These are phyloP conservation scores for Ephemerocybe angulata DNA, from an alignment of 768 basidiomycete species.

Conservation along the genomic window DNA sequence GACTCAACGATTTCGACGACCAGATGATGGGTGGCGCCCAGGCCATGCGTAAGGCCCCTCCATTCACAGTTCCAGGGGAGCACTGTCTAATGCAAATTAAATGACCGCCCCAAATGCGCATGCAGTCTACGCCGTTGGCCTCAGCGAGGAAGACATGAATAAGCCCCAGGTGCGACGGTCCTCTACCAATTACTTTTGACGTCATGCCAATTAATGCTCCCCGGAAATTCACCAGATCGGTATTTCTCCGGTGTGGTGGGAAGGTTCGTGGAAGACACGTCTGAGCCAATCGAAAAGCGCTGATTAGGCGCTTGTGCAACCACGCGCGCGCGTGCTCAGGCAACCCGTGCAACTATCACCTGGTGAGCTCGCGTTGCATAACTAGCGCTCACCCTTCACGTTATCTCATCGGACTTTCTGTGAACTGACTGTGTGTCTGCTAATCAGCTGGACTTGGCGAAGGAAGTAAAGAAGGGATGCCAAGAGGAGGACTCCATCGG, in stretches of 20 bases:
- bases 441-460: conserved; percentile 71
- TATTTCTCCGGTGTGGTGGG: conserved; percentile 90
- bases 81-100: background rate
- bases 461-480: conserved; percentile 80
- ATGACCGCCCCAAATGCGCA: background rate
- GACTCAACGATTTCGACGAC: background rate
- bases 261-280: conserved; percentile 48
- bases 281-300: background rate
- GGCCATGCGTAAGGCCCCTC: conserved; percentile 67
- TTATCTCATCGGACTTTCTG: too few relatives aligned
- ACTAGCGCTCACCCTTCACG: too few relatives aligned
- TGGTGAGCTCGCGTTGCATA: conserved; percentile 56
- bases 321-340: conserved; percentile 38
- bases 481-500: conserved; percentile 78
- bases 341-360: conserved; percentile 83
- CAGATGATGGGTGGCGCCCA: conserved; percentile 69
- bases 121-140: conserved; percentile 75
- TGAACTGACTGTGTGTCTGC: background rate
- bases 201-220: conserved; percentile 10
- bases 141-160: conserved; percentile 76
- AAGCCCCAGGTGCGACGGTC: conserved; percentile 80
- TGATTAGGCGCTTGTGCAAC: background rate
- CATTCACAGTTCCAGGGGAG: too few relatives aligned
- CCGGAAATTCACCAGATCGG: too few relatives aligned
- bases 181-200: conserved; percentile 1